Conservation (phyloP, 1,284 basidiomycete genomes). For the Rhizoctonia solani region DNA sequence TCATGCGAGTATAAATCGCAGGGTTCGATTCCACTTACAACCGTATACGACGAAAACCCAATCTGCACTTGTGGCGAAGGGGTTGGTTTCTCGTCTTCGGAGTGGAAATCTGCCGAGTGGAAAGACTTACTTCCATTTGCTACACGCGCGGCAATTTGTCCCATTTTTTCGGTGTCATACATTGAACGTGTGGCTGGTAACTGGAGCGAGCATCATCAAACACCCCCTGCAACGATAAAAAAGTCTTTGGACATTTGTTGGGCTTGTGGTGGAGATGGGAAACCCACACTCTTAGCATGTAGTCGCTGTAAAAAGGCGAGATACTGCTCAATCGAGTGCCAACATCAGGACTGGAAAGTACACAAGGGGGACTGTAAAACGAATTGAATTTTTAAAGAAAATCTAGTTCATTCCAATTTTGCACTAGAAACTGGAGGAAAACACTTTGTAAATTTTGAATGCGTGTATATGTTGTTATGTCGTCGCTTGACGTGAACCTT, state of each 20-base stretch:
- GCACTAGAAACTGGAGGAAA: too few species aligned
- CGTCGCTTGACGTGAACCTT: too few species aligned
- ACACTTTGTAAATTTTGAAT: too few species aligned
- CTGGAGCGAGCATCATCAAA: neutral
- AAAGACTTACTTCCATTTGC: conserved; percentile 4
- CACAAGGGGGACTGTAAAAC: conserved; percentile 8
- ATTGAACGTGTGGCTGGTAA: neutral
- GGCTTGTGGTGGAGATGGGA: neutral
- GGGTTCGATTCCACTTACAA: neutral
- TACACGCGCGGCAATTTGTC: conserved; percentile 10
- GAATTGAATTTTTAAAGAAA: neutral
- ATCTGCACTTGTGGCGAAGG: conserved; percentile 22
- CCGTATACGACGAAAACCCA: neutral
- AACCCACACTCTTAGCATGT: neutral
- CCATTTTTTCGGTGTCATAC: conserved; percentile 2
- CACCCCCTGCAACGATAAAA: neutral
- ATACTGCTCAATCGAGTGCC: conserved; percentile 7
- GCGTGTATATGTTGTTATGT: too few species aligned
- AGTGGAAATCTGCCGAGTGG: conserved; percentile 3
- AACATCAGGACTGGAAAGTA: conserved; percentile 1
- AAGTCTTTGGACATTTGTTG: neutral
- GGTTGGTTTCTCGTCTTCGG: neutral
- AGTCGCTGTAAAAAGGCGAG: conserved; percentile 18
- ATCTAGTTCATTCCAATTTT: too few species aligned
- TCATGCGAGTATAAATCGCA: conserved; percentile 8